A percentile compares a stretch with the other conserved stretches of the same genome.
These are phyloP conservation scores for Geotrichum australiense DNA, from an alignment of 1,139 yeast genomes.

Conservation along the genomic window DNA sequence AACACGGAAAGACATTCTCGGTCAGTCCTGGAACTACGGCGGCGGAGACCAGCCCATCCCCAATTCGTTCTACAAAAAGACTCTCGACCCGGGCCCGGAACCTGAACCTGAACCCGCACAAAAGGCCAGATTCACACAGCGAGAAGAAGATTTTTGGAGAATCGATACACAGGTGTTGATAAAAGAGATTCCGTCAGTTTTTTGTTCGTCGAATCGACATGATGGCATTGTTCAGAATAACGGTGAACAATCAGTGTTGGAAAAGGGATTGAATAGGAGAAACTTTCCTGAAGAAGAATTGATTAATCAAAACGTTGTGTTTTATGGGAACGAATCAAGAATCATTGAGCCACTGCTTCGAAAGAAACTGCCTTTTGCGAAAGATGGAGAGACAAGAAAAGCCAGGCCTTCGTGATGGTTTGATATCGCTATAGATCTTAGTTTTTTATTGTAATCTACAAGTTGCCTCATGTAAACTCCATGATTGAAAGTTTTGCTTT, in stretches of 20 bases:
- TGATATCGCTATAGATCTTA: too few species aligned
- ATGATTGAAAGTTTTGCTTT: too few species aligned
- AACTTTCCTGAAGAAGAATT: background rate
- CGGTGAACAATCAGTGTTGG: slow-evolving; percentile 1
- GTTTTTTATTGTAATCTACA: too few species aligned
- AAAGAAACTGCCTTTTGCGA: too few species aligned
- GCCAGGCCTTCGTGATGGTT: too few species aligned
- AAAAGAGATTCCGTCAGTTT: slow-evolving; percentile 3
- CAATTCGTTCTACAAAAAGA: background rate
- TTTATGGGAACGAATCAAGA: slow-evolving; percentile 5
- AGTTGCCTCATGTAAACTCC: too few species aligned
- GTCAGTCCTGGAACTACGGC: slow-evolving; percentile 20
- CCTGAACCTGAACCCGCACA: too few species aligned
- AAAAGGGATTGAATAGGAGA: background rate
- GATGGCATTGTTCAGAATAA: slow-evolving; percentile 2
- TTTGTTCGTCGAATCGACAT: slow-evolving; percentile 6
- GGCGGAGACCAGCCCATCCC: background rate
- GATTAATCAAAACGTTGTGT: slow-evolving; percentile 7
- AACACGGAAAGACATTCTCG: slow-evolving; percentile 19
- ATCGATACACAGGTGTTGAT: slow-evolving; percentile 11
- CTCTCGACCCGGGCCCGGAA: too few species aligned
- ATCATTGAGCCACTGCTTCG: slow-evolving; percentile 5
- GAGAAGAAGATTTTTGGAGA: slow-evolving; percentile 9
- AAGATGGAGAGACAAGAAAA: too few species aligned
- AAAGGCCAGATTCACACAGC: background rate